Evolutionary conservation across 371 early-diverging fungal species (phyloP), one percentile per base, ranked within the genome.

Genomic region (Mycotypha africana): DNA sequence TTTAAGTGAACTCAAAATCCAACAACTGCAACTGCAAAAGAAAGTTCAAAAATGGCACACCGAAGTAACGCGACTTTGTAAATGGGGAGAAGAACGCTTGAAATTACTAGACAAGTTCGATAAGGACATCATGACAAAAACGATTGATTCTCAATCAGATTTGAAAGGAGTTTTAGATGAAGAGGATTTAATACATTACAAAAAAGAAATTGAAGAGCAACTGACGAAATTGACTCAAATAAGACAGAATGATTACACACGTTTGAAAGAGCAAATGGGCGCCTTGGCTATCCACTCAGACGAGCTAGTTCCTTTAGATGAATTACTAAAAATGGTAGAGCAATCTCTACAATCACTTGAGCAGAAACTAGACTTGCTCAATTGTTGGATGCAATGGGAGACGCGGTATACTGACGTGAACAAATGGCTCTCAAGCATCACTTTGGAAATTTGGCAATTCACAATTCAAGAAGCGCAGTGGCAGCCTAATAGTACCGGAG

Each of bases 121-220:
- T 21, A 48, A 60, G 7, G 69, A 76, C 38, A 60, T 66, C 3
- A 51, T 65, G 41, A n/a, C n/a, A n/a, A n/a, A n/a, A n/a, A n/a
- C n/a, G n/a, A n/a, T n/a, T n/a, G 30, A 28, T 12, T 6, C 30
- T 8, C 33, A 37, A 30, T 31, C 21, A 15, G 62, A 42, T 16
- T 56, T 47, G 3, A 60, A 63, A 38, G 55, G 62, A 39, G 49
- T 56, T 7, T 28, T 70, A 28, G 60, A 60, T 42, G 49, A 59
- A 8, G 41, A 47, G 0, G 67, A 70, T 20, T 38, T 70, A 12
- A 24, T 34, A 0, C 51, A 61, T 2, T 47, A 67, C 9, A 41
- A 57, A 20, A 70, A 58, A 30, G 67, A 67, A 21, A 32, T 57
- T 1, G 62, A 67, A 22, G 61, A 58, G 2, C 65, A 62, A 24